A percentile compares a stretch with the other conserved stretches of the same genome.
These are phyloP conservation scores for Lactarius evosmus DNA, from an alignment of 768 basidiomycete genomes.

Conservation along the genomic window DNA sequence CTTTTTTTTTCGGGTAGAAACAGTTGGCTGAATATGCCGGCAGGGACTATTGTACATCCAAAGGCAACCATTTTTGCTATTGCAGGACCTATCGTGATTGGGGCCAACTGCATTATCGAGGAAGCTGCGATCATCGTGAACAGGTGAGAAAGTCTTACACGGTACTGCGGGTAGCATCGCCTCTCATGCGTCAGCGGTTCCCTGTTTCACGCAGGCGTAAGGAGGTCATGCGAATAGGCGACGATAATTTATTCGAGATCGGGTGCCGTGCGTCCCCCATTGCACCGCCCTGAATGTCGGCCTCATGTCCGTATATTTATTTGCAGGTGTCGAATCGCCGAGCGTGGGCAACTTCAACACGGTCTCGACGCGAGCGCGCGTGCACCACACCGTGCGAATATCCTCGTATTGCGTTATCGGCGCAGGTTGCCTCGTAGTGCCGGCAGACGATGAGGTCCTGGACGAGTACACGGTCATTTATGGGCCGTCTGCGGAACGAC, in stretches of 20 bases:
- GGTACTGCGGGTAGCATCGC: not conserved
- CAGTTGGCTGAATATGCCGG: too few species aligned
- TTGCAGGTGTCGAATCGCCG: constrained; percentile 79
- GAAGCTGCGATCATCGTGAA: constrained; percentile 91
- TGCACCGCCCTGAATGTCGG: not conserved
- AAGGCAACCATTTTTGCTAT: constrained; percentile 92
- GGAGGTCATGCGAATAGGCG: constrained; percentile 89
- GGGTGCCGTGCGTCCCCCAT: constrained; percentile 68
- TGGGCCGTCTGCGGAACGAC: constrained; percentile 68
- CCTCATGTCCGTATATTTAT: constrained; percentile 9
- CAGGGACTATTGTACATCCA: constrained; percentile 87
- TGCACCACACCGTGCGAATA: constrained; percentile 79
- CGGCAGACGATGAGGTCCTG: constrained; percentile 71
- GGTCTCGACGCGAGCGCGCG: constrained; percentile 76
- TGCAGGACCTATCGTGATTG: constrained; percentile 87
- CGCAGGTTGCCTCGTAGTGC: constrained; percentile 73
- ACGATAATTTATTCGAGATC: constrained; percentile 92
- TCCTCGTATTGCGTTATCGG: constrained; percentile 81
- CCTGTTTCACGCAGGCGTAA: constrained; percentile 47
- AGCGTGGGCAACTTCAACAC: constrained; percentile 84
- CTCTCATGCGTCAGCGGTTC: constrained; percentile 3
- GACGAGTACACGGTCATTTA: constrained; percentile 84
- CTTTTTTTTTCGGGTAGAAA: not conserved
- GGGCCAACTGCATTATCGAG: constrained; percentile 85
- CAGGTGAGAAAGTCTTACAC: constrained; percentile 43